Conservation (phyloP, 768 basidiomycete species). For the Pleurotus citrinopileatus region DNA sequence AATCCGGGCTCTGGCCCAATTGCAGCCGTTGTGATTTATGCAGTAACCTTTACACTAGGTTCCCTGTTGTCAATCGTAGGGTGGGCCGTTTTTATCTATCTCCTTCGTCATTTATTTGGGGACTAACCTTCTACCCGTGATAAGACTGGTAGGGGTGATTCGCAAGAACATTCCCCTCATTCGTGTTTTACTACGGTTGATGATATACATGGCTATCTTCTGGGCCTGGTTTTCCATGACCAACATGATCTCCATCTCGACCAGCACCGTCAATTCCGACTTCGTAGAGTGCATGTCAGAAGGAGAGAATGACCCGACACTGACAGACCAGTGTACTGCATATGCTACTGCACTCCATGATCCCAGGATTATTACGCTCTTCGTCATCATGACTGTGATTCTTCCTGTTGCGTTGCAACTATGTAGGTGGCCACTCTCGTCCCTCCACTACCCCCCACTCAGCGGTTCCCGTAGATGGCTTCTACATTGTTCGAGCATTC, state of each 20-base stretch:
- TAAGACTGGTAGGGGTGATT: background rate
- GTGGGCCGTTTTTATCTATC: background rate
- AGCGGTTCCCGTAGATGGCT: conserved; percentile 1
- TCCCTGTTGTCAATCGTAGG: conserved; percentile 1
- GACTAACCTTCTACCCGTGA: background rate
- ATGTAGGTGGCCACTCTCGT: too few relatives aligned
- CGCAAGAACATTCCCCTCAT: conserved; percentile 1
- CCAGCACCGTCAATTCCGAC: background rate
- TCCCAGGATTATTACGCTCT: background rate
- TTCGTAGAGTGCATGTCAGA: background rate
- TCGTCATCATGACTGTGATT: background rate
- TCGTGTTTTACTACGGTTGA: background rate
- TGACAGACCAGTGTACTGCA: background rate
- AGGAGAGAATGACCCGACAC: background rate
- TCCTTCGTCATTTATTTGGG: background rate
- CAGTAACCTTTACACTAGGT: background rate
- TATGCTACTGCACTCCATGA: background rate
- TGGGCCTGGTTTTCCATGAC: background rate
- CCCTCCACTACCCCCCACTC: background rate
- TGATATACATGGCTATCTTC: conserved; percentile 4
- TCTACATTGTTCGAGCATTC: conserved; percentile 4
- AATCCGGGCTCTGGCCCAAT: background rate
- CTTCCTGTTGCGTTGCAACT: background rate
- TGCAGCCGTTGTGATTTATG: background rate
- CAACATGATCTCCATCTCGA: background rate